These are phyloP conservation scores for Hypseocharis bilobata DNA, from an alignment of 441 rosid genomes.

Conservation along the genomic window DNA sequence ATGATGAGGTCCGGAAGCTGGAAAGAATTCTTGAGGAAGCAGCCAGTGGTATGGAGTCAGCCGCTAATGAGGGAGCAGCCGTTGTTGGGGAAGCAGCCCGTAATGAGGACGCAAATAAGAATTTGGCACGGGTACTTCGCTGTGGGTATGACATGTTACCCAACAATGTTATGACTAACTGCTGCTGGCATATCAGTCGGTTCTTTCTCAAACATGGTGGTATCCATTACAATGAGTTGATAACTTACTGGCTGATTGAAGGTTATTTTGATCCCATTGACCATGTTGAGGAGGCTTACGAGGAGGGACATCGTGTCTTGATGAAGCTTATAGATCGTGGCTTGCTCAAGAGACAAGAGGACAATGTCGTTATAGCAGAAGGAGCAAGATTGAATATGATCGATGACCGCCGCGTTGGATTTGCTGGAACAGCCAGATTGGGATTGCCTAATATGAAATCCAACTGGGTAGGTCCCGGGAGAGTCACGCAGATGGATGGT, in stretches of 20 bases:
- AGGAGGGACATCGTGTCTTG: conserved; percentile 34
- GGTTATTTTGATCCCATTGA: conserved; percentile 34
- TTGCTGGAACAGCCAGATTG: conserved; percentile 20
- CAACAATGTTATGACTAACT: conserved; percentile 16
- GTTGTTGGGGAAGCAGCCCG: too few relatives aligned
- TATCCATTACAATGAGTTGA: conserved; percentile 44
- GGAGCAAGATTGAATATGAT: conserved; percentile 16
- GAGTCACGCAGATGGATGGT: conserved; percentile 36
- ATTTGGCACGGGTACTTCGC: background rate
- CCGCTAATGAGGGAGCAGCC: too few relatives aligned
- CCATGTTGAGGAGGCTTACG: conserved; percentile 35
- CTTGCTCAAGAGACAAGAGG: conserved; percentile 39
- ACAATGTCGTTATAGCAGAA: conserved; percentile 37
- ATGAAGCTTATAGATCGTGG: conserved; percentile 41
- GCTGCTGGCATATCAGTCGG: conserved; percentile 45
- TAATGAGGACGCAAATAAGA: too few relatives aligned
- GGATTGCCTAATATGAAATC: conserved; percentile 30
- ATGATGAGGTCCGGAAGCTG: background rate
- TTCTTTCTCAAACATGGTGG: conserved; percentile 26
- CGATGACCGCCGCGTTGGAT: conserved; percentile 29
- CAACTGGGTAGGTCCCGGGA: conserved; percentile 26
- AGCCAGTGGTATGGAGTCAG: too few relatives aligned
- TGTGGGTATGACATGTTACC: conserved; percentile 16
- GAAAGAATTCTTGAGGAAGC: conserved; percentile 16
- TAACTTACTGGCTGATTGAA: conserved; percentile 52